Percentiles rank a stretch among this genome's conserved stretches.
Conservation (phyloP, 2,329 filamentous ascomycete species). For the Amphichorda felina region DNA sequence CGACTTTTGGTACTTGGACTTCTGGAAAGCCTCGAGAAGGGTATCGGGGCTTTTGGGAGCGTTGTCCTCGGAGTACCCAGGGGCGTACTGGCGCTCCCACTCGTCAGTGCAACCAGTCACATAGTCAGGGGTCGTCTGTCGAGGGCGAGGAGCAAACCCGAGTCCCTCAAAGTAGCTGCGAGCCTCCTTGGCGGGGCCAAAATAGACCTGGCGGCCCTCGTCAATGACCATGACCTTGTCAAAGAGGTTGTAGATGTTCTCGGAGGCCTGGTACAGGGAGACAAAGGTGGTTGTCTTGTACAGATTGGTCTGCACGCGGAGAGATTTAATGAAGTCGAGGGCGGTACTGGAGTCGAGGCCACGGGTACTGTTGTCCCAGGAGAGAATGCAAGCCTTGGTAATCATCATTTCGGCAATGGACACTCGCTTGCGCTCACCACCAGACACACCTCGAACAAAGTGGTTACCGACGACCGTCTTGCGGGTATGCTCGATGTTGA, state of each 20-base stretch:
- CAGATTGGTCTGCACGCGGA: constrained; percentile 72
- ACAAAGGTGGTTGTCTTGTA: constrained; percentile 79
- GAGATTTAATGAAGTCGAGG: constrained; percentile 53
- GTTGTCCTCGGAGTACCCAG: constrained; percentile 52
- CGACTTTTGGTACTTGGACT: constrained; percentile 44
- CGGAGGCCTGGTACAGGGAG: constrained; percentile 74
- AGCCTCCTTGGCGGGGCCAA: constrained; percentile 56
- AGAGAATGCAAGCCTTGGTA: constrained; percentile 57
- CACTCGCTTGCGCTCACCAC: constrained; percentile 69
- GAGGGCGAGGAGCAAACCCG: constrained; percentile 61
- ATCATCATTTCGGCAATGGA: constrained; percentile 77
- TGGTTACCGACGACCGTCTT: constrained; percentile 77
- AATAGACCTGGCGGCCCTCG: constrained; percentile 63
- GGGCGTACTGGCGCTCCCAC: constrained; percentile 68
- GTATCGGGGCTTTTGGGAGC: constrained; percentile 57
- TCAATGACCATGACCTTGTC: constrained; percentile 81
- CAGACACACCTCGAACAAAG: constrained; percentile 70
- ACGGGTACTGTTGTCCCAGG: constrained; percentile 66
- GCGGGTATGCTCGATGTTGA: constrained; percentile 82
- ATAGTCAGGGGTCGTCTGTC: constrained; percentile 74
- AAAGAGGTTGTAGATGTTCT: constrained; percentile 68
- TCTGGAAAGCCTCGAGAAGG: constrained; percentile 57
- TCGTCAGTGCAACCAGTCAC: constrained; percentile 73
- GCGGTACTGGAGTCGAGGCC: constrained; percentile 59
- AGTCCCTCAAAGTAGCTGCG: constrained; percentile 65